Evolutionary conservation across 768 basidiomycete genomes (phyloP).

Genomic region (Terana coerulea): DNA sequence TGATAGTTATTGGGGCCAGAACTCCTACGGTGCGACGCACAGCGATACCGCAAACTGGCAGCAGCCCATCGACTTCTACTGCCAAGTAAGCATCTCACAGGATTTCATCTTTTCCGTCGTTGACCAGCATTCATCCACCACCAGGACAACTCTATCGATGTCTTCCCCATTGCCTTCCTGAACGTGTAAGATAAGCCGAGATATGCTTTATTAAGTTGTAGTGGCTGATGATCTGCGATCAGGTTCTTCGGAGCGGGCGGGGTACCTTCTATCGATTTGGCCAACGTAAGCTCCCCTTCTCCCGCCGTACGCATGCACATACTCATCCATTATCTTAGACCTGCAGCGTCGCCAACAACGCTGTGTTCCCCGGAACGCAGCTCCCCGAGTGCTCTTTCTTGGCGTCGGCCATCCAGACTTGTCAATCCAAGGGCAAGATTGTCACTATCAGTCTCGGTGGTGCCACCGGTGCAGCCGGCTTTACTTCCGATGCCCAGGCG

Average conservation of each 20-base stretch:
- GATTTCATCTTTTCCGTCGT: background rate
- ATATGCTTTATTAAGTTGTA: no score
- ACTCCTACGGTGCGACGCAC: conserved; percentile 54
- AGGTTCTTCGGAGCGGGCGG: conserved; percentile 54
- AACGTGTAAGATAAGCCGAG: conserved; percentile 32
- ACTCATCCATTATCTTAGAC: conserved; percentile 33
- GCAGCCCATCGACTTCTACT: conserved; percentile 46
- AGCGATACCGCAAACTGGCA: conserved; percentile 44
- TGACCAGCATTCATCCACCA: background rate
- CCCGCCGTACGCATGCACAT: background rate
- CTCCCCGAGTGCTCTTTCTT: conserved; percentile 61
- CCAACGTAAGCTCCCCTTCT: conserved; percentile 43
- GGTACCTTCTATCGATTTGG: conserved; percentile 54
- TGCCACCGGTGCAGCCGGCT: conserved; percentile 58
- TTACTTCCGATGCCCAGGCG: conserved; percentile 55
- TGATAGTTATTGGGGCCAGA: conserved; percentile 51
- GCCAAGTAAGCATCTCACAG: conserved; percentile 34
- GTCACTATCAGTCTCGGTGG: conserved; percentile 36
- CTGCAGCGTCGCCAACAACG: conserved; percentile 55
- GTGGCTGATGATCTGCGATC: background rate
- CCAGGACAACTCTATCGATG: conserved; percentile 55
- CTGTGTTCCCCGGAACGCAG: conserved; percentile 57
- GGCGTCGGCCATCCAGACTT: conserved; percentile 56
- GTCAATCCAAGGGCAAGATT: conserved; percentile 46
- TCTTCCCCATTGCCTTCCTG: conserved; percentile 59